Base-by-base conservation (phyloP, 768 basidiomycete genomes). In the Ramaria rubella region DNA sequence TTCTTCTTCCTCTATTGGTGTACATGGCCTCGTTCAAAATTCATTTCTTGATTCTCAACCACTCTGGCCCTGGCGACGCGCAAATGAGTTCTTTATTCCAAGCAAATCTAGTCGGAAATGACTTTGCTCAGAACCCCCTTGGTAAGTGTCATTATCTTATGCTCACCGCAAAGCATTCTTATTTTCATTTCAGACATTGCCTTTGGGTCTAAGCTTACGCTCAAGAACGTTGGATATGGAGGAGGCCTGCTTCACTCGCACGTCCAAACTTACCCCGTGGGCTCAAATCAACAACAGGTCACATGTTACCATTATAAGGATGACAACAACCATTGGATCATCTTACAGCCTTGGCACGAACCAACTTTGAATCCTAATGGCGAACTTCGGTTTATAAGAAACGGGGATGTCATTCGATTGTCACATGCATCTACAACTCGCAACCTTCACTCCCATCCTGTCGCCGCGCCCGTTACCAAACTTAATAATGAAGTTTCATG, bases 231-330 rank as follows among this genome's bases (percentile, higher is more conserved):
- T 79, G 96, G 94, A 11, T 99, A 89, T 78, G 96, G 95, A 15
- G 96, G 96, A 50, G 96, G 96, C 26, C 79, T 99, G 4, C 75
- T 99, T 3, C 96, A 99, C 68, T 98, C 95, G 4, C 96, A 99
- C 68, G 81, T 93, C n/a, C 95, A 97, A 65, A 86, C 91, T 1
- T 96, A 85, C 68, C 96, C 96, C 0, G 77, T 85, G 21, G 96
- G 95, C 12, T 96, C 94, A 0, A 74, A 75, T 56, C 96, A 98
- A 67, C 96, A 98, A 65, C 96, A 99, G 70, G 85, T 98, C 3
- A 98, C 96, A 0, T 99, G 96, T 71, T 99, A 98, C 69, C 96
- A 99, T 73, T 98, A 99, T 81, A 97, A 96, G 73, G 96, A 98
- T 67, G 83, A 86, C 48, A 99, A 99, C 78, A 99, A 99, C 73